Conservation (phyloP, 805 yeast species). For the Candida nemodendra region DNA sequence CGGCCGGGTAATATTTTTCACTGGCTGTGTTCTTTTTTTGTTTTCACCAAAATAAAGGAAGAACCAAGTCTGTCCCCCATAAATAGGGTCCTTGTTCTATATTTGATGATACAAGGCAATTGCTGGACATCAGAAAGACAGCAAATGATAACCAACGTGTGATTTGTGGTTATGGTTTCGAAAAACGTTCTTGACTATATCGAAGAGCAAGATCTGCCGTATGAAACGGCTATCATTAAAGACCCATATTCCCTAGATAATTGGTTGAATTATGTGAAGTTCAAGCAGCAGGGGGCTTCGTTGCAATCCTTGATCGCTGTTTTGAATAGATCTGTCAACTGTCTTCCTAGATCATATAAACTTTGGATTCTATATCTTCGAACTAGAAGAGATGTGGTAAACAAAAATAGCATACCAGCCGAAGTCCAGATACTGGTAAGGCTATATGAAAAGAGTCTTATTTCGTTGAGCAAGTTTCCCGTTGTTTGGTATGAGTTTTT, state of each 20-base stretch:
- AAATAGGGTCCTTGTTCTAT: too few relatives aligned
- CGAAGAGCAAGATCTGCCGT: conserved; percentile 31
- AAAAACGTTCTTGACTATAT: conserved; percentile 10
- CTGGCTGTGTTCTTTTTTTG: background rate
- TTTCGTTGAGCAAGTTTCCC: conserved; percentile 43
- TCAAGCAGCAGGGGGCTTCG: conserved; percentile 25
- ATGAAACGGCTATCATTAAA: conserved; percentile 37
- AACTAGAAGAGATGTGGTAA: conserved; percentile 30
- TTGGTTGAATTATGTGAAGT: conserved; percentile 48
- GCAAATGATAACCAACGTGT: background rate
- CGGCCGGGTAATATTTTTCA: conserved; percentile 5
- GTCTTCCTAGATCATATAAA: conserved; percentile 45
- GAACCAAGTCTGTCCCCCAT: too few relatives aligned
- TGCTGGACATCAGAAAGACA: background rate
- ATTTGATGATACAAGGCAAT: too few relatives aligned
- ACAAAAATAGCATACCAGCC: conserved; percentile 1
- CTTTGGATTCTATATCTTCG: conserved; percentile 55
- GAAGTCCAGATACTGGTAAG: conserved; percentile 9
- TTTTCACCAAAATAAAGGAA: too few relatives aligned
- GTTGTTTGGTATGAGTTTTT: conserved; percentile 53
- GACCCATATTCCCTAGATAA: conserved; percentile 33
- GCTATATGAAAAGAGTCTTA: conserved; percentile 49
- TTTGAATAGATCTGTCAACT: conserved; percentile 48
- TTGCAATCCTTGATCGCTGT: conserved; percentile 44
- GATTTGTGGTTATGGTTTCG: conserved; percentile 1